Evolutionary conservation across 2,329 filamentous ascomycete genomes (phyloP).

Genomic region (Botrytis pseudocinerea): DNA sequence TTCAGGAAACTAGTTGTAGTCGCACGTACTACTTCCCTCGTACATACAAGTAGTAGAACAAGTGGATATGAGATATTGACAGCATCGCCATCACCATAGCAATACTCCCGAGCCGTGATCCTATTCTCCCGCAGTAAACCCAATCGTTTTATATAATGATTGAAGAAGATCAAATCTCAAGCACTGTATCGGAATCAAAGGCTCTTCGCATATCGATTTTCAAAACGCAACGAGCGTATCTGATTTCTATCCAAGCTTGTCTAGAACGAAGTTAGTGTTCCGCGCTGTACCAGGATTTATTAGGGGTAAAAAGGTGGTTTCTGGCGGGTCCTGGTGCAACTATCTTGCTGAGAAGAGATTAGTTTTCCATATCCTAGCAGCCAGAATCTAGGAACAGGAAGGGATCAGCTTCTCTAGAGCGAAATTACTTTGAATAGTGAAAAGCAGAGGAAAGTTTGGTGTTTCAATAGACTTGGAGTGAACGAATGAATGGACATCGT

Average conservation of each 20-base stretch:
- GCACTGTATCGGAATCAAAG: not conserved
- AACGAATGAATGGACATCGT: not conserved
- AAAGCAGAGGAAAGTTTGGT: not conserved
- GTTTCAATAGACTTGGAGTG: not conserved
- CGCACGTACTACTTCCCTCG: not conserved
- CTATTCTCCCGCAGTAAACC: not conserved
- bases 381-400: conserved; percentile 11
- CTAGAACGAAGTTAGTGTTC: not conserved
- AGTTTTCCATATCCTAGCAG: not conserved
- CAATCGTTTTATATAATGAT: not conserved
- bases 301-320: conserved; percentile 5
- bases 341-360: not conserved
- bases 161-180: conserved; percentile 1
- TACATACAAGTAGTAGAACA: not conserved
- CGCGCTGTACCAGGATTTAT: not conserved
- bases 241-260: not conserved
- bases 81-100: not conserved
- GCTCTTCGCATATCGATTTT: not conserved
- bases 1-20: not conserved
- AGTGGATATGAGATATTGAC: not conserved
- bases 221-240: not conserved
- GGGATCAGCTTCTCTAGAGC: not conserved
- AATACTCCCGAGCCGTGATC: not conserved
- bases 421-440: not conserved
- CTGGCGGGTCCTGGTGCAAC: not conserved